Percentiles rank a stretch among this genome's conserved stretches.
phyloP scores from a whole-genome alignment of 2,329 filamentous ascomycete species.

The Fusarium decemcellulare region DNA sequence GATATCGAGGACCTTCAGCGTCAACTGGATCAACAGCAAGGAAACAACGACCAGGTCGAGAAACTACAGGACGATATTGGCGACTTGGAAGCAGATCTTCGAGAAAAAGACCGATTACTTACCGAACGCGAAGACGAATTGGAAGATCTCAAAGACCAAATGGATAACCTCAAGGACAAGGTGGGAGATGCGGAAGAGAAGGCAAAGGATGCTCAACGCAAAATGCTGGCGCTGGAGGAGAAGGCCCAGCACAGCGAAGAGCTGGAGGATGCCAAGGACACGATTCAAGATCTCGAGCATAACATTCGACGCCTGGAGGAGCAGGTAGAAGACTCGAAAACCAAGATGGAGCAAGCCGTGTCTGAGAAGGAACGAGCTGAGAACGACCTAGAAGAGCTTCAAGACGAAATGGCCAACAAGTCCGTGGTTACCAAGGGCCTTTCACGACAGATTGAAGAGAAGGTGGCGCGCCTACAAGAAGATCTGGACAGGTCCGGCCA shows the following conservation, averaged over 20 bases:
- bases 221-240: slow-evolving; percentile 69
- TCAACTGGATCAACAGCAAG: slow-evolving; percentile 70
- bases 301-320: slow-evolving; percentile 68
- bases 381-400: slow-evolving; percentile 74
- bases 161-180: slow-evolving; percentile 71
- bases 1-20: slow-evolving; percentile 73
- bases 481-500: slow-evolving; percentile 71
- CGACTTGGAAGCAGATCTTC: slow-evolving; percentile 81
- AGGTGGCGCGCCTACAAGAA: slow-evolving; percentile 74
- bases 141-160: slow-evolving; percentile 73
- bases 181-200: slow-evolving; percentile 69
- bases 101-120: slow-evolving; percentile 81
- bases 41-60: slow-evolving; percentile 71
- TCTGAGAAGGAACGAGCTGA: slow-evolving; percentile 71
- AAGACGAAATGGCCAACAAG: slow-evolving; percentile 85
- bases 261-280: slow-evolving; percentile 69
- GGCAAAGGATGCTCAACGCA: slow-evolving; percentile 68
- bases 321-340: slow-evolving; percentile 68
- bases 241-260: slow-evolving; percentile 66
- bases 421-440: slow-evolving; percentile 82
- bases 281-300: slow-evolving; percentile 71
- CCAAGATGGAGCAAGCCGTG: slow-evolving; percentile 67
- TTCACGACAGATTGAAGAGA: slow-evolving; percentile 82
- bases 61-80: slow-evolving; percentile 81
- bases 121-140: slow-evolving; percentile 83